These are phyloP conservation scores for Sphenostylis stenocarpa DNA, from an alignment of 306 rosid genomes.

Conservation along the genomic window DNA sequence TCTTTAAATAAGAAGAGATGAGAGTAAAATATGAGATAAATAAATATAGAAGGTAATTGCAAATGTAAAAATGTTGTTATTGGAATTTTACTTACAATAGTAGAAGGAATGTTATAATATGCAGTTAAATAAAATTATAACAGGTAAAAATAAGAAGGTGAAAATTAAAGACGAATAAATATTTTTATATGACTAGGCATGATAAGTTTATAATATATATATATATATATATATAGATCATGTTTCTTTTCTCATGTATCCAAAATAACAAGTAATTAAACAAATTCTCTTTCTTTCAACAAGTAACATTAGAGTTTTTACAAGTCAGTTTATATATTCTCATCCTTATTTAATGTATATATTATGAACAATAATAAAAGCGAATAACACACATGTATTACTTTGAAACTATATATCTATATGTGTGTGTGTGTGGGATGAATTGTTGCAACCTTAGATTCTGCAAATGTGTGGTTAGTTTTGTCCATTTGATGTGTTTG, in stretches of 20 bases:
- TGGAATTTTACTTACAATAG: no score
- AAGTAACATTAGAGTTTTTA: no score
- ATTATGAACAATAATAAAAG: background rate
- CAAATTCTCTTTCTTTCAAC: no score
- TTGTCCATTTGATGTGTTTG: slow-evolving; percentile 1
- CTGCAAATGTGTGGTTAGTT: background rate
- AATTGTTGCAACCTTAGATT: background rate
- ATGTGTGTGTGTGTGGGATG: background rate
- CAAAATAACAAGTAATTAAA: no score
- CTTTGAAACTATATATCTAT: background rate
- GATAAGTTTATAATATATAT: background rate
- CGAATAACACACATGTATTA: background rate
- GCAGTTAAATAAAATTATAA: no score
- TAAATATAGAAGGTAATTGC: background rate
- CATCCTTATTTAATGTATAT: background rate
- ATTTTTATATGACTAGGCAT: background rate
- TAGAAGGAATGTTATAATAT: no score
- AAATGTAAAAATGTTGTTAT: background rate
- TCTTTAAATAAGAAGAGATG: background rate
- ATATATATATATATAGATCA: no score
- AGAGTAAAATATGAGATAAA: background rate
- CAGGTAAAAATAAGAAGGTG: no score
- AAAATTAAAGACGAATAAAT: no score
- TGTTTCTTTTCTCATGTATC: no score
- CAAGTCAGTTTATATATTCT: background rate